Evolutionary conservation across 2,329 filamentous ascomycete genomes (phyloP).

Genomic region (Claviceps capensis): DNA sequence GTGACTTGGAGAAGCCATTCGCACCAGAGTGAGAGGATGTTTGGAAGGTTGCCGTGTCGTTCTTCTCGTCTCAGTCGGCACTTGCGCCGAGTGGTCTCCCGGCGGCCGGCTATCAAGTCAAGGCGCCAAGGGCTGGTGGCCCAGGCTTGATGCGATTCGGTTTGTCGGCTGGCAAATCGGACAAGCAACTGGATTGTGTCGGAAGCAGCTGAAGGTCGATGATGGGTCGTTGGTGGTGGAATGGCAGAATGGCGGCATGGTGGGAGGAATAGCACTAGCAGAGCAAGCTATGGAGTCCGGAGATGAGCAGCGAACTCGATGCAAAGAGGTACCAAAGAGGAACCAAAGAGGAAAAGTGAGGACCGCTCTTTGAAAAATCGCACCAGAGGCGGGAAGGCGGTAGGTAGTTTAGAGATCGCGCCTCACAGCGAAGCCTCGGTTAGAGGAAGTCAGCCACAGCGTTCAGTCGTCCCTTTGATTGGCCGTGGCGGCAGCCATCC

Average conservation of each 20-base stretch:
- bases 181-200: not conserved
- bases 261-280: not conserved
- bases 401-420: too few relatives aligned
- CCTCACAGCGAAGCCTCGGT: too few relatives aligned
- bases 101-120: not conserved
- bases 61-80: not conserved
- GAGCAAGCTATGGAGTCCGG: not conserved
- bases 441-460: too few relatives aligned
- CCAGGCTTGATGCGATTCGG: not conserved
- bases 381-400: too few relatives aligned
- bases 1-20: slow-evolving; percentile 18
- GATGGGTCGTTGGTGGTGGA: not conserved
- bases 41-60: not conserved
- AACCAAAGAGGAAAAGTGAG: too few relatives aligned
- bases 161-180: not conserved
- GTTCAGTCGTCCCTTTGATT: too few relatives aligned
- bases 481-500: too few relatives aligned
- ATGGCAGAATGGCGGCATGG: not conserved
- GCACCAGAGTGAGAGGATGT: not conserved
- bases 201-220: not conserved
- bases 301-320: not conserved
- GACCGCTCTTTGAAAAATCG: too few relatives aligned
- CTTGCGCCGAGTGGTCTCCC: not conserved
- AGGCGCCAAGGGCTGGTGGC: not conserved
- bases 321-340: not conserved